Evolutionary conservation across 2,329 filamentous ascomycete genomes (phyloP).

Genomic region (Atkinsonella hypoxylon): DNA sequence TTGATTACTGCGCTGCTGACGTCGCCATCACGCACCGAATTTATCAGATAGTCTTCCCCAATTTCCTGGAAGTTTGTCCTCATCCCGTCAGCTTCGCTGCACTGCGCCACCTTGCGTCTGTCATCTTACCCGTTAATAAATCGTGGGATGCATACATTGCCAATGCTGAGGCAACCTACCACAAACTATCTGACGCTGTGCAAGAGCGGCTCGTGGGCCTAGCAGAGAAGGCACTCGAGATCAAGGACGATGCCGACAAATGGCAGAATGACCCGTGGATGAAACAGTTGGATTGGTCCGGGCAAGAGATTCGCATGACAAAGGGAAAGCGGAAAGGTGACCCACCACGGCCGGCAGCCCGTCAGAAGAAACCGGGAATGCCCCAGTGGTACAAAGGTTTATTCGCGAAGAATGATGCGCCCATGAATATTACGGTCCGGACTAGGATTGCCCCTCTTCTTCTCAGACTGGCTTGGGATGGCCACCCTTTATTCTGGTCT

Average conservation of each 20-base stretch:
- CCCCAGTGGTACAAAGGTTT: constrained; percentile 94
- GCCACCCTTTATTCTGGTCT: constrained; percentile 83
- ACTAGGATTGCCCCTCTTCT: constrained; percentile 80
- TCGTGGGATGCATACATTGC: constrained; percentile 78
- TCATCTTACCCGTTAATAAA: constrained; percentile 81
- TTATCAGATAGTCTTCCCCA: constrained; percentile 87
- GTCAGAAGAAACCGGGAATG: constrained; percentile 91
- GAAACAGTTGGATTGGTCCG: constrained; percentile 87
- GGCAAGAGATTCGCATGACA: constrained; percentile 80
- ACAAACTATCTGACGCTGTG: constrained; percentile 64
- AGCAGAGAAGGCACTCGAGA: constrained; percentile 62
- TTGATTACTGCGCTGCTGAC: constrained; percentile 92
- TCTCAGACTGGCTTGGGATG: constrained; percentile 77
- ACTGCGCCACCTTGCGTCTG: constrained; percentile 80
- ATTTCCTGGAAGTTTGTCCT: constrained; percentile 79
- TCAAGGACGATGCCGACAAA: constrained; percentile 55
- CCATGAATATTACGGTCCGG: constrained; percentile 71
- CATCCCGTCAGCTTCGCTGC: constrained; percentile 97
- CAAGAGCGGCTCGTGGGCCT: constrained; percentile 61
- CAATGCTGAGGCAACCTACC: constrained; percentile 77
- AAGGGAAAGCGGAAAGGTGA: constrained; percentile 85
- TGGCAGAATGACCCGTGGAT: constrained; percentile 84
- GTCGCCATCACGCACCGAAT: constrained; percentile 86
- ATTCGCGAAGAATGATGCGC: constrained; percentile 54
- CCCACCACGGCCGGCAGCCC: constrained; percentile 60